Base-by-base conservation (phyloP, 257 asterid genomes). In the Striga asiatica region DNA sequence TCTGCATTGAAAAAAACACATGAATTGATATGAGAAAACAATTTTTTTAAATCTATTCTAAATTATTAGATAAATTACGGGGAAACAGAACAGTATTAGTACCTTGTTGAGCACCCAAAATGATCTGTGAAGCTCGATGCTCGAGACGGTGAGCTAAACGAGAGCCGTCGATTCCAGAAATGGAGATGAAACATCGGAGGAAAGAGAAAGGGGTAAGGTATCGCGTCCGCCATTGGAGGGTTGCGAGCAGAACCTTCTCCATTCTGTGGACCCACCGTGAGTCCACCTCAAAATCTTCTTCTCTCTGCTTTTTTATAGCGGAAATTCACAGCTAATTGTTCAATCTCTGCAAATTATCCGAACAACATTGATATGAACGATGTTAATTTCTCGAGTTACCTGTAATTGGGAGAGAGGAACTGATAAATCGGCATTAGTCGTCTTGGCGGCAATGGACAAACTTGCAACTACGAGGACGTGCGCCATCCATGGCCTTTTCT, bases 141-240 rank as follows among this genome's bases (percentile, higher is more conserved):
- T 51, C 61, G 39, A 81, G 76, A 51, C 75, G 55, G 11, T 32
- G 62, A 64, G 60, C n/a, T 50, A 67, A 34, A 31, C 50, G 55
- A 49, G 76, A 39, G 68, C 71, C 81, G 5, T 65, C 34, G 43
- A 51, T 46, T 0, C 71, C 12, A 34, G 72, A 48, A 17, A 76
- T 23, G 12, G 85, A 71, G 54, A 67, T 16, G 46, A 77, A 80
- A 58, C 61, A 62, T 8, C 56, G 66, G 64, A 80, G 80, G 34
- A 80, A 80, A 6, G 88, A 77, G 73, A 80, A 77, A 28, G 88
- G 88, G 19, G 88, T 80, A 56, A 80, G 64, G 3, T 80, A 80
- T 25, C 88, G 70, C 77, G 77, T 68, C 46, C 88, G 70, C 88
- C 88, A 80, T 20, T 65, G 60, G 31, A 80, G 84, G 6, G 72